Base-by-base conservation (phyloP, 169 alveolate genomes). In the Cryptosporidium ryanae region DNA sequence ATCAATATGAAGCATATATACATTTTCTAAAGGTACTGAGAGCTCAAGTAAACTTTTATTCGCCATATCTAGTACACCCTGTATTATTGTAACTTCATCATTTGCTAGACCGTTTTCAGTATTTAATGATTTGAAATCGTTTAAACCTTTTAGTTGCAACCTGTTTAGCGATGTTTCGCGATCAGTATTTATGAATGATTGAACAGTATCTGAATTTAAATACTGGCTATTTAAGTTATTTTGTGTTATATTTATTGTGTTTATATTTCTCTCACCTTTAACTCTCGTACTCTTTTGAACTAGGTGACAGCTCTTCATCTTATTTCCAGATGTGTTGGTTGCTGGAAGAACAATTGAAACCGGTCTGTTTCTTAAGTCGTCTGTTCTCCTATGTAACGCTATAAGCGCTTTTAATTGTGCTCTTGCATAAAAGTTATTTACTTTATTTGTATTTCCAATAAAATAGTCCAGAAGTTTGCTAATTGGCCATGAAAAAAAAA, bases 11-110 rank as follows among this genome's bases (percentile, higher is more conserved):
- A 95, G 84, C 96, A 92, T 93, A 68, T 66, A 94, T 1, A 84
- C 91, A 43, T 93, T 70, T 17, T 89, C 91, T 18, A 91, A 21
- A 7, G 92, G 91, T 7, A 93, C 92, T 93, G 94, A 93, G 17
- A 91, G 90, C 48, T 91, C 66, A 38, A 82, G 87, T 8, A 94
- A 93, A 8, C 83, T 65, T 66, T 94, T 82, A 10, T 90, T 90
- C 55, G 93, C 84, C 66, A 94, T 57, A 57, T 95, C 96, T 29
- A 95, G 64, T 59, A 94, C 94, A n/a, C 96, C 96, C 38, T 92
- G 90, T 48, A 95, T 65, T 27, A 95, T 64, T 50, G 90, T 89
- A 2, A 93, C 87, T 64, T 95, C 94, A 31, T 92, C 94, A 44
- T 82, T 59, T 32, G 68, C 84, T 2, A 89, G 50, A 31, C 91